Base-by-base conservation (phyloP, 2,329 filamentous ascomycete species). In the Reticulascus tulasneorum region DNA sequence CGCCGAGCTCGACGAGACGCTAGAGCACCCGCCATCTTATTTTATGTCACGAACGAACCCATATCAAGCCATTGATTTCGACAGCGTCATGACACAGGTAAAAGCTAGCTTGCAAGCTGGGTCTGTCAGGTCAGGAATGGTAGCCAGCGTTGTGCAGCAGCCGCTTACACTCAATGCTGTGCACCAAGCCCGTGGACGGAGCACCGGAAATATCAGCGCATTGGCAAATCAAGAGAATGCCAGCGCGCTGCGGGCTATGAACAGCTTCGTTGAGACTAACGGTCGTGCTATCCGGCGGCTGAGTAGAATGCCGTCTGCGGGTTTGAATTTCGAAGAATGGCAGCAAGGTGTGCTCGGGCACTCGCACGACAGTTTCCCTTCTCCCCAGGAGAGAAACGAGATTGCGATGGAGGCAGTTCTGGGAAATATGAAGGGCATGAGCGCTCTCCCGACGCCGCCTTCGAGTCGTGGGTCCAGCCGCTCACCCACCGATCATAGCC, bases 191-290 rank as follows among this genome's bases (percentile, higher is more conserved):
- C 59, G 16, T 50, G 67, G 20, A 47, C 62, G 34, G 42, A 53
- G 47, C 48, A 55, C 35, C 49, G 54, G 30, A 21, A 59, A 58
- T 12, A 53, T 57, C 5, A 63, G 58, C 20, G 60, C 55, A 2
- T 60, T 66, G 37, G 65, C 64, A 38, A 55, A 58, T 3, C 58
- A 66, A 33, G 60, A 64, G 32, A 66, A 68, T 38, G 56, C 50
- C 6, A 57, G 54, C 15, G 66, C 69, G 2, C 49, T 71, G 29
- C 56, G 58, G 12, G 60, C 64, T n/a, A 72, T 72, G 61, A 64
- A 59, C 18, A 55, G 31, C 24, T 69, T 69, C 46, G 58, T 69
- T 27, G 58, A 63, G 42, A 57, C 54, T 37, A 68, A 69, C 48
- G 62, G 57, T 53, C 59, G 60, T 17, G 57, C 63, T 4, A 67